Evolutionary conservation across 148 eudicot species (phyloP).

Genomic region (Rhododendron henanense): DNA sequence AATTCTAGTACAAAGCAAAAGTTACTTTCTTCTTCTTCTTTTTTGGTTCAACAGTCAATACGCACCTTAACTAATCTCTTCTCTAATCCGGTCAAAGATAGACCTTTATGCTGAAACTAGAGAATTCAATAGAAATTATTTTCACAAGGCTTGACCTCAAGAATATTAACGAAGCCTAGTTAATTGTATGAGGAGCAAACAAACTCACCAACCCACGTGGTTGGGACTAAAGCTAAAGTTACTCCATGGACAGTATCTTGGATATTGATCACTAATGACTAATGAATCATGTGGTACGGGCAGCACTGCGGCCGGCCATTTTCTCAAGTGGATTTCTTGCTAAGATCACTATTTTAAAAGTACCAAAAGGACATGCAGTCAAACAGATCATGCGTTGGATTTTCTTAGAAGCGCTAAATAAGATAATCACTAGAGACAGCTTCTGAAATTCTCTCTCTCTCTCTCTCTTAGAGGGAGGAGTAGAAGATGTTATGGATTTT

Average conservation of each 20-base stretch:
- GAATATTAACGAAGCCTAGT: too few relatives aligned
- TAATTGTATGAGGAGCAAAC: too few relatives aligned
- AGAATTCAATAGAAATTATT: fast-evolving
- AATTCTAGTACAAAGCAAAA: not conserved
- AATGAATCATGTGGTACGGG: not conserved
- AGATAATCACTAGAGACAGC: not conserved
- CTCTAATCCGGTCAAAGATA: too few relatives aligned
- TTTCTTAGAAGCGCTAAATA: not conserved
- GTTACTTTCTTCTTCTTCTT: not conserved
- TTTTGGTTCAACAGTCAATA: too few relatives aligned
- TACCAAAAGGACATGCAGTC: not conserved
- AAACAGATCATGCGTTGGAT: not conserved
- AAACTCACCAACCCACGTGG: not conserved
- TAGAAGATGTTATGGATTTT: too few relatives aligned
- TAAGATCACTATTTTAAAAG: not conserved
- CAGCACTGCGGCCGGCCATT: constrained; percentile 1
- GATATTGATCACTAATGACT: not conserved
- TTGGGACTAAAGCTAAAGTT: not conserved
- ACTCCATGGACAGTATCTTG: not conserved
- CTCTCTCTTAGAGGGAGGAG: not conserved
- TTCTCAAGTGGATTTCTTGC: constrained; percentile 3
- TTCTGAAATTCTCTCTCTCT: not conserved
- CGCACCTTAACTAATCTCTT: too few relatives aligned
- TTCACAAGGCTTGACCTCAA: not conserved
- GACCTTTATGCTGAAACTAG: not conserved